Conservation (phyloP, 352 stramenopile genomes). For the Pythium apleroticum region DNA sequence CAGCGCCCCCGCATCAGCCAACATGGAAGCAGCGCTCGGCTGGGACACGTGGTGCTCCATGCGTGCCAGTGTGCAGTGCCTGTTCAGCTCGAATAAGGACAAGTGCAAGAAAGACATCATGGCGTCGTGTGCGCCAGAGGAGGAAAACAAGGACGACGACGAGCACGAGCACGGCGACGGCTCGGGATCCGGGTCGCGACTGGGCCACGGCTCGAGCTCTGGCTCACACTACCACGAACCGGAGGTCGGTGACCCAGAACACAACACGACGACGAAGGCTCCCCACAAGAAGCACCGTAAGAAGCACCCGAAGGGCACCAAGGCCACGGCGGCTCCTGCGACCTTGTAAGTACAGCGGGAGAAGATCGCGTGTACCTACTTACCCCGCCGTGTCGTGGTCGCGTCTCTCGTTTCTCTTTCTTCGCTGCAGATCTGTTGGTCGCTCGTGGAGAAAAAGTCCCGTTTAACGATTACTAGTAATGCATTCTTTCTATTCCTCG, state of each 20-base stretch:
- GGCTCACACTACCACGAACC: background rate
- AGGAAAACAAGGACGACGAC: background rate
- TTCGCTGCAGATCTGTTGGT: no score
- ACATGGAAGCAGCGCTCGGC: constrained; percentile 29
- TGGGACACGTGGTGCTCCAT: constrained; percentile 31
- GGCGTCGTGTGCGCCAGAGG: background rate
- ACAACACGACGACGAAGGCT: background rate
- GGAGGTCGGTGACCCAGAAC: background rate
- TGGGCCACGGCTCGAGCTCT: background rate
- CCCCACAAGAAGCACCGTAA: background rate
- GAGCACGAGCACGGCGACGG: background rate
- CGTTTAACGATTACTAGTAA: no score
- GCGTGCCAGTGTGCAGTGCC: constrained; percentile 23
- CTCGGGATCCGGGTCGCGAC: background rate
- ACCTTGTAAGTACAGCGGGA: no score
- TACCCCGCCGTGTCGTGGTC: no score
- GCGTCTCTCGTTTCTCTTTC: no score
- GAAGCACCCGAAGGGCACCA: background rate
- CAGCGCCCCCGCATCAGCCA: background rate
- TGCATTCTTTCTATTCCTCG: no score
- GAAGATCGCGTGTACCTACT: no score
- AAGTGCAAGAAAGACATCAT: constrained; percentile 30
- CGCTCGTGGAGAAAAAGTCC: no score
- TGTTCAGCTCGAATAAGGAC: constrained; percentile 33
- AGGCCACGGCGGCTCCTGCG: no score